phyloP scores from a whole-genome alignment of 768 basidiomycete species.

The Mycena floridula region DNA sequence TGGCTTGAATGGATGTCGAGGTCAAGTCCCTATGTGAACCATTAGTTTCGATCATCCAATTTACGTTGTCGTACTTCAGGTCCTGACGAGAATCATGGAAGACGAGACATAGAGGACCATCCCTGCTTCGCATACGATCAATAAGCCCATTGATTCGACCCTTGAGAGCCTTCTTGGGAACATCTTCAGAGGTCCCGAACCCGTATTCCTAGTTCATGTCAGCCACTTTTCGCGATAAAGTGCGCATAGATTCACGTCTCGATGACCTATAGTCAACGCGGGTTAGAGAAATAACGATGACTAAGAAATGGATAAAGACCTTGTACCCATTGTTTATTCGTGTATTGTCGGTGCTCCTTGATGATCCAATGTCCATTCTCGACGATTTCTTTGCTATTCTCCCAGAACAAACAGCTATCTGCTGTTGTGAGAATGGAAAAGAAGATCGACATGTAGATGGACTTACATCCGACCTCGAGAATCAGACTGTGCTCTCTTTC shows the following conservation, averaged over 20 bases:
- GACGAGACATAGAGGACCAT: slow-evolving; percentile 68
- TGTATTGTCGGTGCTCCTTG: slow-evolving; percentile 49
- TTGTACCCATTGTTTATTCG: slow-evolving; percentile 61
- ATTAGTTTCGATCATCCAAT: neutral
- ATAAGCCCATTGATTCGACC: neutral
- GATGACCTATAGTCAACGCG: too few species aligned
- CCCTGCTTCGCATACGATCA: slow-evolving; percentile 8
- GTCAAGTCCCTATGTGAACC: slow-evolving; percentile 32
- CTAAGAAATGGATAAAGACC: too few species aligned
- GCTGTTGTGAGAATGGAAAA: too few species aligned
- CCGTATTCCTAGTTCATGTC: neutral
- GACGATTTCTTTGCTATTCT: slow-evolving; percentile 38
- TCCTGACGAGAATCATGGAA: slow-evolving; percentile 80
- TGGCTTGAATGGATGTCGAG: slow-evolving; percentile 41
- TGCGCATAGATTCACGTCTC: slow-evolving; percentile 35
- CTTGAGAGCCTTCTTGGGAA: neutral
- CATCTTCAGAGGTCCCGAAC: neutral
- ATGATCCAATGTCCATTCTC: slow-evolving; percentile 59
- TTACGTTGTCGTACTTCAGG: slow-evolving; percentile 47
- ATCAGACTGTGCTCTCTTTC: slow-evolving; percentile 66
- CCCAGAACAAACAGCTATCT: slow-evolving; percentile 59
- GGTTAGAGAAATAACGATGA: too few species aligned
- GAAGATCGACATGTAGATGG: too few species aligned
- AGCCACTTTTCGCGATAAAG: neutral
- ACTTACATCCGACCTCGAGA: slow-evolving; percentile 87